phyloP scores from a whole-genome alignment of 208 protist genomes.

The Herpetomonas samuelpessoai region DNA sequence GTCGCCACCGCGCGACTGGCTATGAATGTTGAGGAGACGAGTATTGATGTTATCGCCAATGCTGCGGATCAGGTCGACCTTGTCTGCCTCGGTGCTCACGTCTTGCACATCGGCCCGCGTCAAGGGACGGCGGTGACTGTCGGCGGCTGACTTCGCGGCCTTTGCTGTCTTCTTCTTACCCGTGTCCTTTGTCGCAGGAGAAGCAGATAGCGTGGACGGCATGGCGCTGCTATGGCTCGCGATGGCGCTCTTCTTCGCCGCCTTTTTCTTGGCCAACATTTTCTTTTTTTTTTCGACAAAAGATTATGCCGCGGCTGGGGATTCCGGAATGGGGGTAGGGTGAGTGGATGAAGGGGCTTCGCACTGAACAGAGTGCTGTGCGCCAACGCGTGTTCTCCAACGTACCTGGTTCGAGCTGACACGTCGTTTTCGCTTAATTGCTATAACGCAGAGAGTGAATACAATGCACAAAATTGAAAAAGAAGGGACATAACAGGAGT shows the following conservation, averaged over 20 bases:
- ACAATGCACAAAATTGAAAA: too few relatives aligned
- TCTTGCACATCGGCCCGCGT: slow-evolving; percentile 24
- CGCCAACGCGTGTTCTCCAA: too few relatives aligned
- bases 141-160: slow-evolving; percentile 27
- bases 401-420: too few relatives aligned
- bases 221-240: neutral
- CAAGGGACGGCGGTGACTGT: slow-evolving; percentile 22
- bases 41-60: slow-evolving; percentile 88
- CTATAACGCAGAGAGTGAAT: too few relatives aligned
- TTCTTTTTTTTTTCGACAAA: too few relatives aligned
- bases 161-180: neutral
- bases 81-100: slow-evolving; percentile 14
- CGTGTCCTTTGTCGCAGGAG: neutral
- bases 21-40: slow-evolving; percentile 45
- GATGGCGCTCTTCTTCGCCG: slow-evolving; percentile 40
- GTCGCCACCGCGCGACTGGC: slow-evolving; percentile 57
- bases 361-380: too few relatives aligned
- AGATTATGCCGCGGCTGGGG: too few relatives aligned
- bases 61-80: slow-evolving; percentile 39
- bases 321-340: too few relatives aligned
- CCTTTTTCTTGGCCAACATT: slow-evolving; percentile 80
- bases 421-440: too few relatives aligned
- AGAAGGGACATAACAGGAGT: too few relatives aligned
- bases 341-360: too few relatives aligned
- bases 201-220: neutral